A percentile compares a stretch with the other conserved stretches of the same genome.
Evolutionary conservation across 179 eudicot genomes (phyloP).

Genomic region (Carnegiea gigantea): DNA sequence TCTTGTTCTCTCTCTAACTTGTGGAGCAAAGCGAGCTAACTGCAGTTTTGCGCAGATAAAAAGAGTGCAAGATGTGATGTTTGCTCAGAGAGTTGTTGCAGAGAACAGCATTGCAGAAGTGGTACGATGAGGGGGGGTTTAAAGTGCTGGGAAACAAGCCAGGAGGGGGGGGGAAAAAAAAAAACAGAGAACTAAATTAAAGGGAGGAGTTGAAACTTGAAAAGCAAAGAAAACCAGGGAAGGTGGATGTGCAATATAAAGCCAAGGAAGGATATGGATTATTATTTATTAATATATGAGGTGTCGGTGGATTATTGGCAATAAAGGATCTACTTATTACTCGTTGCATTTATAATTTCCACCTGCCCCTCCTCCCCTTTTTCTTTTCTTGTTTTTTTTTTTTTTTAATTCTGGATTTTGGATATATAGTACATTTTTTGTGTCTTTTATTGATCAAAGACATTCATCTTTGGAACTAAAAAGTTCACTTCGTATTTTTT

Average conservation of each 20-base stretch:
- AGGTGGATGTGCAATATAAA: neutral
- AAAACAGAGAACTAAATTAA: neutral
- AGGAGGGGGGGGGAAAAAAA: neutral
- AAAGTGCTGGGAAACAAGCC: neutral
- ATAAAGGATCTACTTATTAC: constrained; percentile 14
- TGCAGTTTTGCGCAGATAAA: too few species aligned
- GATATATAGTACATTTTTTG: too few species aligned
- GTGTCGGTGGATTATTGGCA: constrained; percentile 30
- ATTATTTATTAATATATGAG: constrained; percentile 13
- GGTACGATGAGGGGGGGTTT: constrained; percentile 2
- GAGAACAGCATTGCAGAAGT: constrained; percentile 7
- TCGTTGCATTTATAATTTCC: constrained; percentile 27
- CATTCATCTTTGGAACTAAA: too few species aligned
- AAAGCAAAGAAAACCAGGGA: neutral
- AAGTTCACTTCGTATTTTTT: too few species aligned
- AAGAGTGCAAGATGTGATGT: constrained; percentile 10
- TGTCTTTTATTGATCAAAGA: too few species aligned
- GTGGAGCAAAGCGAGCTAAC: neutral
- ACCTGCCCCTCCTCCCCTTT: constrained; percentile 24
- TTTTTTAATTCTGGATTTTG: neutral
- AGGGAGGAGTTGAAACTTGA: constrained; percentile 1
- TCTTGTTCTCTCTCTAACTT: neutral
- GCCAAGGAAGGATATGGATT: neutral
- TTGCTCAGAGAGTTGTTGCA: constrained; percentile 21
- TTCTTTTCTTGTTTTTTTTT: neutral